A percentile compares a stretch with the other conserved stretches of the same genome.
Conservation (phyloP, 257 asterid genomes). For the Misopates orontium region DNA sequence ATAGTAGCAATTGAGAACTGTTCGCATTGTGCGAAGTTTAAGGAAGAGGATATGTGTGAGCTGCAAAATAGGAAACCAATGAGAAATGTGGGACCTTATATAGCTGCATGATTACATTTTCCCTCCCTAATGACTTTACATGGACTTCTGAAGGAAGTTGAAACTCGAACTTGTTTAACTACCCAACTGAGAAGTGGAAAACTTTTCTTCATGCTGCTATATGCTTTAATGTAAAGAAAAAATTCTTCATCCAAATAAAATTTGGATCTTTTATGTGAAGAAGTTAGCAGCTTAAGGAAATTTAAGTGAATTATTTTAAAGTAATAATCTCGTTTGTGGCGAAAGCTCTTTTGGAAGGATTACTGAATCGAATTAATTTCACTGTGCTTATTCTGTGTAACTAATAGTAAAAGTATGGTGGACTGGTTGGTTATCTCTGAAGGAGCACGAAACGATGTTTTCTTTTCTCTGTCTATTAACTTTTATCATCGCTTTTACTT, state of each 20-base stretch:
- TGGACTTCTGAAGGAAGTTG: neutral
- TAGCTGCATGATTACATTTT: too few species aligned
- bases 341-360: neutral
- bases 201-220: conserved; percentile 8
- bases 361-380: neutral
- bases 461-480: conserved; percentile 10
- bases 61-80: neutral
- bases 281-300: neutral
- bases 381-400: neutral
- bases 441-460: neutral
- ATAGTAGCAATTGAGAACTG: neutral
- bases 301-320: neutral
- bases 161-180: neutral
- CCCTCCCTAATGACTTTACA: conserved; percentile 1
- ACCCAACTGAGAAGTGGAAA: neutral
- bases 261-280: neutral
- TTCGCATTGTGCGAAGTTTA: neutral
- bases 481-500: conserved; percentile 11
- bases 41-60: neutral
- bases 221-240: too few species aligned
- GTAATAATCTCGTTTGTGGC: neutral
- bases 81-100: too few species aligned
- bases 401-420: neutral
- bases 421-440: neutral
- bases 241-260: too few species aligned